phyloP scores from a whole-genome alignment of 2,329 filamentous ascomycete species.

The Epichloe gansuensis region DNA sequence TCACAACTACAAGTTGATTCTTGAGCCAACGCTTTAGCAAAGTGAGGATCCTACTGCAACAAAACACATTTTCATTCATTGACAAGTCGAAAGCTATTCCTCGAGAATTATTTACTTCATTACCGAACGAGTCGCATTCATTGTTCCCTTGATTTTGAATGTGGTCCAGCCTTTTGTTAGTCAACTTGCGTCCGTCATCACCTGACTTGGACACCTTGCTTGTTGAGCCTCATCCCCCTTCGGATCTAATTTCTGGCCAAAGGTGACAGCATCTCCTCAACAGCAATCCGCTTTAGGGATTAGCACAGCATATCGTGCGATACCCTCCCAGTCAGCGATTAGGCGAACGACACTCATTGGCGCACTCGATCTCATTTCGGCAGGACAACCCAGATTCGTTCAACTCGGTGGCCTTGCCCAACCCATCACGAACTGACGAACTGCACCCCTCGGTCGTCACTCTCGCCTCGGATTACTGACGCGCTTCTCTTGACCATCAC shows the following conservation, averaged over 20 bases:
- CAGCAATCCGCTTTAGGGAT: neutral
- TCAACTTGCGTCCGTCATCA: conserved; percentile 3
- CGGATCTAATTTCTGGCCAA: neutral
- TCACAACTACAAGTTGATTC: neutral
- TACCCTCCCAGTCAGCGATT: neutral
- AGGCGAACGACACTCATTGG: neutral
- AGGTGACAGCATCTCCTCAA: neutral
- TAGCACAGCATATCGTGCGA: neutral
- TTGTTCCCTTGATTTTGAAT: too few species aligned
- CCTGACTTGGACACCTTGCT: conserved; percentile 6
- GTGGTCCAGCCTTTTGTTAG: too few species aligned
- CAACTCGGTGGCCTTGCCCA: neutral
- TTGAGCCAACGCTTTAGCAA: too few species aligned
- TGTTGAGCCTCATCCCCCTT: neutral
- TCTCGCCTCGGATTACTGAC: neutral
- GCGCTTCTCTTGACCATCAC: neutral
- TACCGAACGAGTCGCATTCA: too few species aligned
- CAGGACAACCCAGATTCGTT: neutral
- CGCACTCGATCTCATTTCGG: neutral
- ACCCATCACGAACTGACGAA: neutral
- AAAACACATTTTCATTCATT: too few species aligned
- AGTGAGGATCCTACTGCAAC: too few species aligned
- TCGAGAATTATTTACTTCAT: too few species aligned
- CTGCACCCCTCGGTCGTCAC: neutral
- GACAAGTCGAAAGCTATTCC: too few species aligned